phyloP scores from a whole-genome alignment of 257 asterid species.

The Cordia subcordata region DNA sequence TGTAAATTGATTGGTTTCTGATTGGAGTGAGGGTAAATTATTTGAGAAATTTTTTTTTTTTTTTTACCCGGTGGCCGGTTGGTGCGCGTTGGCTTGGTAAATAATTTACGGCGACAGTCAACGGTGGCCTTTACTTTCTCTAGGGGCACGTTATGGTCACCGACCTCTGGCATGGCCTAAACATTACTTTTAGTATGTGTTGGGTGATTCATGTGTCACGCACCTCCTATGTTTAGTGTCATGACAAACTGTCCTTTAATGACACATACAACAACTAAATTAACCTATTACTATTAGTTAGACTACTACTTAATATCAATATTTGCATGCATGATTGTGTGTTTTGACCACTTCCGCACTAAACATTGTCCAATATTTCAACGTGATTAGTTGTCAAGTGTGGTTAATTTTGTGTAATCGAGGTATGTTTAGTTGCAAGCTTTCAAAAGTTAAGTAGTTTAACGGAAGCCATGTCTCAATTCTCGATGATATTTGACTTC shows the following conservation, averaged over 20 bases:
- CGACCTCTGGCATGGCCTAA: conserved; percentile 2
- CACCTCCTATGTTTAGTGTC: neutral
- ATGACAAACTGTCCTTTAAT: too few species aligned
- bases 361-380: neutral
- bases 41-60: too few species aligned
- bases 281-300: too few species aligned
- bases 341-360: too few species aligned
- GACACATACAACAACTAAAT: too few species aligned
- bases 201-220: neutral
- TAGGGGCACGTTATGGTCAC: conserved; percentile 5
- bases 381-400: neutral
- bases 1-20: neutral
- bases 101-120: conserved; percentile 5
- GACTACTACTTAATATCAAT: neutral
- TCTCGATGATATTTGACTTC: too few species aligned
- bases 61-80: conserved; percentile 15
- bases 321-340: neutral
- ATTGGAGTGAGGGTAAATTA: neutral
- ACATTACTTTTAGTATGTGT: neutral
- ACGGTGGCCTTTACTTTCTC: neutral
- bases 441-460: too few species aligned
- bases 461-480: too few species aligned
- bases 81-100: conserved; percentile 3
- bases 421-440: too few species aligned
- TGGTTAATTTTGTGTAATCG: neutral